Evolutionary conservation across 2,329 filamentous ascomycete species (phyloP), one percentile per base, ranked within the genome.

Genomic region (Alternaria solani): DNA sequence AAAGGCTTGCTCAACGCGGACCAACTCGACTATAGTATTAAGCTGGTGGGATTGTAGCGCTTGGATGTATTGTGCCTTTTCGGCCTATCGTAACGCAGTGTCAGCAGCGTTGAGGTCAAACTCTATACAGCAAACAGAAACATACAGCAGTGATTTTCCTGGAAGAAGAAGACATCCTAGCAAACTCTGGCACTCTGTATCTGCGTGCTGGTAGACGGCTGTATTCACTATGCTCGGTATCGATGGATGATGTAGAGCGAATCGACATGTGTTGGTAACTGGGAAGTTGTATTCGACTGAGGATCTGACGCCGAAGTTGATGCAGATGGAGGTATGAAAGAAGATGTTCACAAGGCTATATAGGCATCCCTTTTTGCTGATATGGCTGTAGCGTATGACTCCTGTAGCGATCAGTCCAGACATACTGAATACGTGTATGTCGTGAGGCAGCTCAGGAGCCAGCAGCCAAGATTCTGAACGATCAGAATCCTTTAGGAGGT

Each of bases 21-120:
- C 88, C 28, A 93, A 85, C 63, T 91, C 89, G 0, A 87, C 89
- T 20, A 93, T 82, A 0, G 90, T 92, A 74, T 92, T 93, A 74
- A 92, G 82, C n/a, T 86, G 86, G 70, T 91, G 89, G 0, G 86
- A 87, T 43, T 81, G 81, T 23, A 93, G 83, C 0, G 88, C 87
- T 25, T 87, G 81, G 63, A 92, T 86, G 62, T 91, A 83, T 63
- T 88, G 84, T 16, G 79, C 74, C 66, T 83, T 83, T 60, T 83
- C 80, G 26, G 78, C 76, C 80, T 83, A 65, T 2, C 2, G n/a
- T 1, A 25, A 25, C 23, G 16, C 16, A 14, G 14, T 6, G 20
- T 49, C 20, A 25, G 46, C 30, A 25, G 12, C 5, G 26, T 16
- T 1, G 9, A 34, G 20, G 5, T 49, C 23, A 20, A 49, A 7